phyloP scores from a whole-genome alignment of 345 rosid genomes.

The Arabidopsis suecica region DNA sequence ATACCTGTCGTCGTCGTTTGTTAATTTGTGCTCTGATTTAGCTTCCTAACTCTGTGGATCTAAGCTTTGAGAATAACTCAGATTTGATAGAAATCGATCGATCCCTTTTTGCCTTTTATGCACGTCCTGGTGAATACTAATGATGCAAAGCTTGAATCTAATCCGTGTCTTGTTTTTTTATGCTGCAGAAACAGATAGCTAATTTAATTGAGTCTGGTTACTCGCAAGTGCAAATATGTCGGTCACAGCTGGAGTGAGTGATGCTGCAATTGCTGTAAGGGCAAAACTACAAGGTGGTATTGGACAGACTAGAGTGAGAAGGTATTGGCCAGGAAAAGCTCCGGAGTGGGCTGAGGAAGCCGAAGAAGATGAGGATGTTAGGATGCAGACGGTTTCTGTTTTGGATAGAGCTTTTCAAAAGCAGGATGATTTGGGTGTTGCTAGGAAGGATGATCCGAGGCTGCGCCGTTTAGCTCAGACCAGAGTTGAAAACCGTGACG shows the following conservation, averaged over 20 bases:
- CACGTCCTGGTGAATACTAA: neutral
- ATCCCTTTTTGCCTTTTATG: neutral
- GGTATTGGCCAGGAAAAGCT: conserved; percentile 83
- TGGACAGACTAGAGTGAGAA: conserved; percentile 69
- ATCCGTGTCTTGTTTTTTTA: neutral
- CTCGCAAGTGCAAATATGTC: conserved; percentile 52
- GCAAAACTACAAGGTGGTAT: conserved; percentile 78
- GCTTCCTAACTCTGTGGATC: neutral
- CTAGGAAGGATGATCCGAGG: conserved; percentile 65
- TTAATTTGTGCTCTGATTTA: neutral
- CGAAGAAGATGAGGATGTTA: conserved; percentile 67
- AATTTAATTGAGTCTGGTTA: neutral
- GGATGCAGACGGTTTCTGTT: conserved; percentile 54
- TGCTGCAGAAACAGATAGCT: conserved; percentile 14
- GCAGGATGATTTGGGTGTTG: conserved; percentile 47
- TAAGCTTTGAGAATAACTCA: neutral
- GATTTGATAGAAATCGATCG: neutral
- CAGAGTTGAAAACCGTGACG: conserved; percentile 63
- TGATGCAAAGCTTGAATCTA: conserved; percentile 18
- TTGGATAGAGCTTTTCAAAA: conserved; percentile 64
- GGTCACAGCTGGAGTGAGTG: conserved; percentile 77
- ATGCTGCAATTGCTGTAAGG: conserved; percentile 61
- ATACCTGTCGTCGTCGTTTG: neutral
- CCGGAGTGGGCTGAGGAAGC: conserved; percentile 77
- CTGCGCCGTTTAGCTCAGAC: conserved; percentile 74